Base-by-base conservation (phyloP, 805 yeast genomes). In the Pichia insulana region DNA sequence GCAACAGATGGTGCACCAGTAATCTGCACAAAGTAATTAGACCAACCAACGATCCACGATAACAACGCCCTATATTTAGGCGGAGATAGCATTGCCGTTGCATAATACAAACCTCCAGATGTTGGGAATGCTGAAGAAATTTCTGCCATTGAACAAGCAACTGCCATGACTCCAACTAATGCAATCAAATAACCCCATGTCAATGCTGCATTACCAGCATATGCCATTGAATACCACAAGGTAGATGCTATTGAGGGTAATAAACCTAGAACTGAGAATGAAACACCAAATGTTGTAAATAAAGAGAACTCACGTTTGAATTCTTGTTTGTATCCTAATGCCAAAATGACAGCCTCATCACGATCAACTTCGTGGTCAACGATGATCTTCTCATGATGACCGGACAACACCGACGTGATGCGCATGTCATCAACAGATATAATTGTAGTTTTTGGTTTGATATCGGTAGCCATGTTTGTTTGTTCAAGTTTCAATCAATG, bases 51-150 rank as follows among this genome's bases (percentile, higher is more conserved):
- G 39, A 71, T 54, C 81, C 82, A 78, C 10, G 83, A 71, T 42
- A 73, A 62, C 18, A 74, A 58, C 3, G 80, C 73, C 13, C 72
- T 72, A 57, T 59, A 66, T 44, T 61, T 63, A 16, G 70, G 71
- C 13, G 83, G 83, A 5, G 82, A 74, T 48, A 78, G 61, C 49
- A 76, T 75, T 7, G 75, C 67, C 2, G 78, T 78, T 44, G 85
- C 83, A 51, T 79, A 80, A 35, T 81, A 81, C 7, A 81, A 70
- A 36, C 84, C 85, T n/a, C 82, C 73, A 3, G 80, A 67, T 5
- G 82, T 77, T 22, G 85, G 85, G 62, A 73, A 74, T 3, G 81
- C 74, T 30, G 76, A 68, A 15, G 81, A 71, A 32, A 78, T 63
- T 53, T 80, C 85, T 1, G 82, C 82, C 72, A 79, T 65, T 19